Evolutionary conservation across 2,329 filamentous ascomycete species (phyloP), one percentile per base, ranked within the genome.

Genomic region (Nectriaceae sp.): DNA sequence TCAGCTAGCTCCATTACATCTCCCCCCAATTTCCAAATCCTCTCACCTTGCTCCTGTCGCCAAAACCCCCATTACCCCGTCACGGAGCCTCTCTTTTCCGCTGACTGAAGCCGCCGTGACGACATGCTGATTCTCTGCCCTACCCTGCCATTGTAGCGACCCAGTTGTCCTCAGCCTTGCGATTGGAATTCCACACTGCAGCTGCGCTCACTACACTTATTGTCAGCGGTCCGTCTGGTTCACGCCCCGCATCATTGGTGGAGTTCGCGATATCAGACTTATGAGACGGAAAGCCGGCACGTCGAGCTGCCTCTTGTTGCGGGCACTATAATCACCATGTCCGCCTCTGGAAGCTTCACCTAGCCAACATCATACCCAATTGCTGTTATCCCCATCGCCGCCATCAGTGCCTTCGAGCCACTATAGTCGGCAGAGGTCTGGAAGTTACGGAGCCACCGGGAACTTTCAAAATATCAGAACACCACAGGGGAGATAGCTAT

Each of bases 281-380:
- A 31, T 31, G 33, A 18, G 33, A 37, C 10, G 33, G 33, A 37
- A 18, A 10, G 18, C 11, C 10, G 33, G 10, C 33, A 8, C 8
- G 26, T 8, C 26, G 13, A 29, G 24, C 24, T 46, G 21, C 21
- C 40, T 33, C 44, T 51, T 24, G 33, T 36, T 35, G 29, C 37
- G 42, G 21, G 38, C 44, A 15, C 47, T 46, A 48, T 46, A 53
- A 55, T 57, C 52, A 57, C 21, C 49, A 57, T 57, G 55, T 57
- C 42, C 55, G 42, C 46, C 49, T 55, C 49, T 53, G 55, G 39
- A 52, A 55, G 41, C 44, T 42, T 50, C 24, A 42, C 37, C 46
- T 53, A 40, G 44, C 52, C 53, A 57, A 49, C 55, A 21, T 40
- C 26, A 42, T n/a, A n/a, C n/a, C n/a, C n/a, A n/a, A 29, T 29